Percentiles rank a stretch among this genome's conserved stretches.
These are phyloP conservation scores for Carex scoparia DNA, from an alignment of 176 grass and related monocot species.

Conservation along the genomic window DNA sequence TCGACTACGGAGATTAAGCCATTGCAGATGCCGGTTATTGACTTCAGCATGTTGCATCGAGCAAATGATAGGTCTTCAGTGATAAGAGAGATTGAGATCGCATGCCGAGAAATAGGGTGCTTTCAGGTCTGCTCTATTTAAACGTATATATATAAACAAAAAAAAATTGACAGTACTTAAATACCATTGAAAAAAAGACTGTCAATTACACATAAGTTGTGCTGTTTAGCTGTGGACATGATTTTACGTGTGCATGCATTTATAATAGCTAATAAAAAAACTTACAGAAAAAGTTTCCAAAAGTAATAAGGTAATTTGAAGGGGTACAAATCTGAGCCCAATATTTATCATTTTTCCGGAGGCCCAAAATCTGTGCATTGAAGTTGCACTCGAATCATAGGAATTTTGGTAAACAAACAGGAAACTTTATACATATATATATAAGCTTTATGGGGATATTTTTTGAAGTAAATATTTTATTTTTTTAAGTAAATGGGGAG, in stretches of 20 bases:
- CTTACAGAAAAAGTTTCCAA: not conserved
- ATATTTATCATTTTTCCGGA: not conserved
- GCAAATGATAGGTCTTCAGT: not conserved
- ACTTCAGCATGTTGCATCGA: constrained; percentile 10
- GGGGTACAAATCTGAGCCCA: not conserved
- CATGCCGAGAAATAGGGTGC: constrained; percentile 16
- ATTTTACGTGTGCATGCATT: not conserved
- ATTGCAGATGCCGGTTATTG: constrained; percentile 1
- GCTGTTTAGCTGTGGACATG: not conserved
- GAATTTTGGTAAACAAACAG: not conserved
- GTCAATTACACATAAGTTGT: not conserved
- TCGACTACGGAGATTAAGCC: not conserved
- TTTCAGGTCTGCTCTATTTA: constrained; percentile 10
- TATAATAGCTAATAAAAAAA: not conserved
- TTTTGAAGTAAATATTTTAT: not conserved
- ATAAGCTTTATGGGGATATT: not conserved
- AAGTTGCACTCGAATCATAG: not conserved
- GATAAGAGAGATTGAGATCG: not conserved
- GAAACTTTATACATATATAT: not conserved
- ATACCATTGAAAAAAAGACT: not conserved
- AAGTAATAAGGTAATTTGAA: not conserved
- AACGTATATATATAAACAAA: not conserved
- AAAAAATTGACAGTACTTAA: not conserved
- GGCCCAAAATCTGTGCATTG: not conserved
- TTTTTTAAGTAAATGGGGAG: not conserved